Conservation (phyloP, 2,329 filamentous ascomycete genomes). For the Talaromyces amestolkiae region DNA sequence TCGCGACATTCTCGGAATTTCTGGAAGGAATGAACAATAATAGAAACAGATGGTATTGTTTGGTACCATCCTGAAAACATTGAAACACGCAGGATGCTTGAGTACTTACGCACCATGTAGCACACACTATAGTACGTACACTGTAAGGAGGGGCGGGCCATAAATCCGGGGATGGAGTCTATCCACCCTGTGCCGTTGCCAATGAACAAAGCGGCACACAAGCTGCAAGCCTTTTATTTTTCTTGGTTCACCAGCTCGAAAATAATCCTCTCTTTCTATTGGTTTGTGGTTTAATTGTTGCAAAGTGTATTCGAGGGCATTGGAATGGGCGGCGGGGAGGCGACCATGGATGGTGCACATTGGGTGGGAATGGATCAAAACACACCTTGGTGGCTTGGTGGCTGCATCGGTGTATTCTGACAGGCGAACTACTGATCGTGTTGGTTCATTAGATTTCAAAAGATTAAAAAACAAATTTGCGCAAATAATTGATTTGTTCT, state of each 20-base stretch:
- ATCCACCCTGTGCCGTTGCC: neutral
- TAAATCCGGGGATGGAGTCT: constrained; percentile 11
- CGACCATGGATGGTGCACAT: neutral
- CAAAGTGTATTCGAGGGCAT: neutral
- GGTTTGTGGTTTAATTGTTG: neutral
- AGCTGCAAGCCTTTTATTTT: constrained; percentile 1
- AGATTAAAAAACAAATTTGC: neutral
- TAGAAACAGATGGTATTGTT: neutral
- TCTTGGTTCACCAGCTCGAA: neutral
- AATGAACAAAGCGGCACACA: constrained; percentile 4
- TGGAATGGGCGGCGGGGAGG: constrained; percentile 4
- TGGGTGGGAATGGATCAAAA: neutral
- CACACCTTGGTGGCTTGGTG: constrained; percentile 16
- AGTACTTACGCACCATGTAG: neutral
- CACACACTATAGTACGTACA: too few relatives aligned
- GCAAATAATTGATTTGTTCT: neutral
- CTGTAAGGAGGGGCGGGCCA: constrained; percentile 1
- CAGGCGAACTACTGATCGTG: constrained; percentile 14
- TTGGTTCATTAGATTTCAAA: neutral
- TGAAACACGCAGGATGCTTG: neutral
- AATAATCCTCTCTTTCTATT: neutral
- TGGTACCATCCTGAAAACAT: neutral
- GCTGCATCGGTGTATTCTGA: constrained; percentile 15
- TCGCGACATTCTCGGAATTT: neutral
- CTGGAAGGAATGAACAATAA: constrained; percentile 4